A percentile compares a stretch with the other conserved stretches of the same genome.
Evolutionary conservation across 1,284 basidiomycete genomes (phyloP).

Genomic region (Pseudozyma pruni): DNA sequence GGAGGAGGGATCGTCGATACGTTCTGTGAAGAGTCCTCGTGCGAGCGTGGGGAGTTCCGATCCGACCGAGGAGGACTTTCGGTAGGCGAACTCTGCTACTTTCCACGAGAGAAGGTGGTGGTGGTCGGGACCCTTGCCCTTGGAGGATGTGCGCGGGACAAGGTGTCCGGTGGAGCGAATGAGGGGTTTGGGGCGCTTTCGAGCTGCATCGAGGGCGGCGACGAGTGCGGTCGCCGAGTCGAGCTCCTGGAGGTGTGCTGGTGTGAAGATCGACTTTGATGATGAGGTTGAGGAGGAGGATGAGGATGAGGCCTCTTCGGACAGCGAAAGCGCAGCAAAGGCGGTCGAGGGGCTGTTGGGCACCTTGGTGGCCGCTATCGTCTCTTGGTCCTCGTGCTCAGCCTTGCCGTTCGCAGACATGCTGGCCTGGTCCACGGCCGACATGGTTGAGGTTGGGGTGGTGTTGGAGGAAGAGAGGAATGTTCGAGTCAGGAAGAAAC

Average conservation of each 20-base stretch:
- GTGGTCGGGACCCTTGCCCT: neutral
- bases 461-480: slow-evolving; percentile 3
- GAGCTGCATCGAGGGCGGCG: slow-evolving; percentile 26
- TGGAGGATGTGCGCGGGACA: neutral
- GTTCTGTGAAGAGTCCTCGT: slow-evolving; percentile 63
- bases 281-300: slow-evolving; percentile 8
- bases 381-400: neutral
- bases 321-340: slow-evolving; percentile 35
- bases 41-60: slow-evolving; percentile 64
- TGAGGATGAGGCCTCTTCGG: slow-evolving; percentile 10
- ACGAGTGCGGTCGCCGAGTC: slow-evolving; percentile 37
- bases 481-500: neutral
- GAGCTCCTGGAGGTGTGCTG: slow-evolving; percentile 14
- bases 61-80: slow-evolving; percentile 52
- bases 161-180: slow-evolving; percentile 45
- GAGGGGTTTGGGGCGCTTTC: slow-evolving; percentile 41
- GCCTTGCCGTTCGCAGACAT: neutral
- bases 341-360: slow-evolving; percentile 39
- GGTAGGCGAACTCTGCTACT: slow-evolving; percentile 64
- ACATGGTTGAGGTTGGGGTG: neutral
- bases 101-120: slow-evolving; percentile 62
- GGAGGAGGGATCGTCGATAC: slow-evolving; percentile 2
- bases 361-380: neutral
- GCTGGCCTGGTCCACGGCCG: neutral
- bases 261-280: slow-evolving; percentile 15